Evolutionary conservation across 2,329 filamentous ascomycete genomes (phyloP), one percentile per base, ranked within the genome.

Genomic region (Teratosphaeria epicoccoides): DNA sequence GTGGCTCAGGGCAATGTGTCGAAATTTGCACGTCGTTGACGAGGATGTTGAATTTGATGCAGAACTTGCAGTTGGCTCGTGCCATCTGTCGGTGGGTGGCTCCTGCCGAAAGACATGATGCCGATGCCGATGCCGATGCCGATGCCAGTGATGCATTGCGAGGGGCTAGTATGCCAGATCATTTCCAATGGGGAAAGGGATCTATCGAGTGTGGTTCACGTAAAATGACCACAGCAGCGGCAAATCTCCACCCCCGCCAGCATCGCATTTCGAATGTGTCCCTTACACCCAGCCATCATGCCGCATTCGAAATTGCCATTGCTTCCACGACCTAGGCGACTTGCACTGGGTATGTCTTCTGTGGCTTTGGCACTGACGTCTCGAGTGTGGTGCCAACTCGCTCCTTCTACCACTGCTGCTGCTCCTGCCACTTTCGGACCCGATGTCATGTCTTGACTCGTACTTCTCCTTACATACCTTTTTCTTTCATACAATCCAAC

Each of bases 401-500:
- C 33, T 40, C 33, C 33, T 40, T 40, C 33, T 40, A 17, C 33
- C 33, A 40, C 33, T 40, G 33, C 33, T 40, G 33, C 33, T 40
- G 33, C 33, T 40, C 33, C n/a, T 40, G 14, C 33, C 33, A 7
- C 14, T 17, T 40, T 40, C n/a, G 33, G 24, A 40, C 14, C 37
- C 43, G 24, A 23, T 45, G 23, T 29, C 20, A 22, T 6, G 17
- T 23, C 25, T 37, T 44, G 6, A 26, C 17, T 24, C n/a, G n/a
- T 33, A 4, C 9, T 24, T 14, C 33, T 29, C 46, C 45, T 43
- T 47, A 28, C 24, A 37, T 52, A 44, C 49, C 52, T 48, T 55
- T 50, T 55, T 55, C 29, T 48, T 50, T 47, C 17, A 12, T 40
- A 53, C 47, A 54, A 49, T 51, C 47, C 52, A 44, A 53, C 26